Base-by-base conservation (phyloP, 2,329 filamentous ascomycete genomes). In the Mollisiaceae sp. region DNA sequence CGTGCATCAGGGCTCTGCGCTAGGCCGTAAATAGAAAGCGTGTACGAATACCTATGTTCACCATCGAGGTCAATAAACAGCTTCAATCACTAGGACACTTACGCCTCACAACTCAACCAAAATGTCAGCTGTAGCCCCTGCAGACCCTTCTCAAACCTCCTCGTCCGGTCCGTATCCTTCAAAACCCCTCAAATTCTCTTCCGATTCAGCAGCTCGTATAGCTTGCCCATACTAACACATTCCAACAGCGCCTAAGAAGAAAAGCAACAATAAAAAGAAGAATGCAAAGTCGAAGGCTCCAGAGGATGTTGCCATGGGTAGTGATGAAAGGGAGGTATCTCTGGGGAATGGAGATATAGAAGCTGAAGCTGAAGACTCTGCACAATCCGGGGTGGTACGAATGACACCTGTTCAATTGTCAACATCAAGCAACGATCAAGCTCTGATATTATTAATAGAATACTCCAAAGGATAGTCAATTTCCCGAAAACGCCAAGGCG, bases 261-360 rank as follows among this genome's bases (percentile, higher is more conserved):
- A 85, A 78, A 85, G 82, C 75, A 85, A 81, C 76, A 86, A 83
- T 75, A 87, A 84, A 77, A 85, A 85, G 77, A 78, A 78, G 69
- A 77, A 77, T 65, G 77, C 75, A 63, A 85, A 82, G 73, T 72
- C 73, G 22, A 79, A 57, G 20, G 32, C 15, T 38, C 18, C 32
- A 38, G 55, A 36, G 14, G 35, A 57, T 20, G 3, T 24, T 8
- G 22, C 32, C 32, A 57, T 8, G 18, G 18, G 20, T 39, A 72
- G 70, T 36, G 58, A 65, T 54, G 77, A 76, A 65, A 76, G 74
- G 4, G 79, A 78, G 18, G 76, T 79, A 8, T 77, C 80, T 8
- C 77, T 74, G 6, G 78, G 77, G 55, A 76, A 77, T 18, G 78
- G 78, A 18, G 78, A 77, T 2, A 77, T 77, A 15, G 78, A 81